A percentile compares a stretch with the other conserved stretches of the same genome.
These are phyloP conservation scores for Umbelopsis sp. DNA, from an alignment of 192 early-diverging fungal species.

Conservation along the genomic window DNA sequence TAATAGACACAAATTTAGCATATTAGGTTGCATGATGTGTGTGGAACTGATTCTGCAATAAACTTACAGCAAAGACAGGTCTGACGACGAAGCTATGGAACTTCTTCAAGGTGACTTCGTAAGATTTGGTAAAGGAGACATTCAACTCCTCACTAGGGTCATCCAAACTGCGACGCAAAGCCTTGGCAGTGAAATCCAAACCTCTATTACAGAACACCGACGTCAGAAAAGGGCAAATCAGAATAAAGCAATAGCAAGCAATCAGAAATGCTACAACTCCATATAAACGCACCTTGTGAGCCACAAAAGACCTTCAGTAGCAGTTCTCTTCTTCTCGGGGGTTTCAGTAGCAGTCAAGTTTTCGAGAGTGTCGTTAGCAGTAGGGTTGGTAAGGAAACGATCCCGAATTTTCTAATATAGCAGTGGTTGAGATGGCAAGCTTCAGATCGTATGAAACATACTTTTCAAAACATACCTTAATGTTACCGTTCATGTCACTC, in stretches of 20 bases:
- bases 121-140: constrained; percentile 73
- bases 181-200: constrained; percentile 76
- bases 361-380: constrained; percentile 76
- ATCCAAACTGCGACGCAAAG: constrained; percentile 60
- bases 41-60: background rate
- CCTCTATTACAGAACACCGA: constrained; percentile 46
- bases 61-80: constrained; percentile 64
- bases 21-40: background rate
- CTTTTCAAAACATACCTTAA: constrained; percentile 58
- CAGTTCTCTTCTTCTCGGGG: constrained; percentile 79
- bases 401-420: constrained; percentile 76
- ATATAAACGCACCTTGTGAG: constrained; percentile 71
- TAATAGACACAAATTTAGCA: background rate
- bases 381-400: constrained; percentile 69
- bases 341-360: constrained; percentile 75
- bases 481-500: constrained; percentile 91
- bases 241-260: background rate
- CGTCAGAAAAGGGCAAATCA: background rate
- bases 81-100: constrained; percentile 72
- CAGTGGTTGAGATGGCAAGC: background rate
- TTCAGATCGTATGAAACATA: background rate
- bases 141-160: constrained; percentile 62
- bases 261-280: background rate
- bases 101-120: constrained; percentile 68
- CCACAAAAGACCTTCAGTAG: constrained; percentile 93